Conservation (phyloP, 192 early-diverging fungal species). For the Lunasporangiospora selenospora region DNA sequence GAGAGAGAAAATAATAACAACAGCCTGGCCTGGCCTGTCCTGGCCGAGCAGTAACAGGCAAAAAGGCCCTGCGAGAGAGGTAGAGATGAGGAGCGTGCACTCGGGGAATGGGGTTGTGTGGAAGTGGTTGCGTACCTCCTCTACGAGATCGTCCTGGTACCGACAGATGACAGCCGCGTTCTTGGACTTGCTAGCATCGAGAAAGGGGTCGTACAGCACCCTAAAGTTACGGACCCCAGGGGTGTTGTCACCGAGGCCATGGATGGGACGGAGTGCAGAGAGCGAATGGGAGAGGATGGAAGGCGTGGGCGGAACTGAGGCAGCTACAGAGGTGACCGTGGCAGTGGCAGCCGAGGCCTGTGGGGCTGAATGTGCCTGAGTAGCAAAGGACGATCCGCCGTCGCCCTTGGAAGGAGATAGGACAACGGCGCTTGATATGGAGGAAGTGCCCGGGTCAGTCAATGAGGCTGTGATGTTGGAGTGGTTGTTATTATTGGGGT, state of each 20-base stretch:
- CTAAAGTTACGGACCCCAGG: constrained; percentile 34
- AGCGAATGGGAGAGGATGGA: constrained; percentile 1
- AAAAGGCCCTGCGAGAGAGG: not conserved
- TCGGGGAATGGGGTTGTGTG: no score
- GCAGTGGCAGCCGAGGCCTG: not conserved
- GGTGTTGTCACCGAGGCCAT: not conserved
- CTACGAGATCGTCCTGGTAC: constrained; percentile 44
- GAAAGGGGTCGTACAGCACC: constrained; percentile 41
- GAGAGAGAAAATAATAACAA: no score
- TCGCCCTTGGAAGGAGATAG: not conserved
- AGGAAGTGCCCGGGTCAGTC: not conserved
- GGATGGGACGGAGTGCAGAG: constrained; percentile 9
- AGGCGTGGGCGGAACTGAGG: not conserved
- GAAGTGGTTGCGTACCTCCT: constrained; percentile 20
- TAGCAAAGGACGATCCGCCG: not conserved
- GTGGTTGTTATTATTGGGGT: constrained; percentile 8
- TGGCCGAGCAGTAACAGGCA: not conserved
- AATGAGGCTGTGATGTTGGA: constrained; percentile 1
- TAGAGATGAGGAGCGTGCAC: not conserved
- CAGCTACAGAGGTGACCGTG: not conserved
- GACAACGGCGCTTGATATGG: not conserved
- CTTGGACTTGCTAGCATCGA: constrained; percentile 39
- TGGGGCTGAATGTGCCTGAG: not conserved
- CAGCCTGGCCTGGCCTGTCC: no score
- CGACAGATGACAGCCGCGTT: constrained; percentile 38